Conservation (phyloP, 495 filamentous ascomycete species). For the Lasiosphaeria miniovina region DNA sequence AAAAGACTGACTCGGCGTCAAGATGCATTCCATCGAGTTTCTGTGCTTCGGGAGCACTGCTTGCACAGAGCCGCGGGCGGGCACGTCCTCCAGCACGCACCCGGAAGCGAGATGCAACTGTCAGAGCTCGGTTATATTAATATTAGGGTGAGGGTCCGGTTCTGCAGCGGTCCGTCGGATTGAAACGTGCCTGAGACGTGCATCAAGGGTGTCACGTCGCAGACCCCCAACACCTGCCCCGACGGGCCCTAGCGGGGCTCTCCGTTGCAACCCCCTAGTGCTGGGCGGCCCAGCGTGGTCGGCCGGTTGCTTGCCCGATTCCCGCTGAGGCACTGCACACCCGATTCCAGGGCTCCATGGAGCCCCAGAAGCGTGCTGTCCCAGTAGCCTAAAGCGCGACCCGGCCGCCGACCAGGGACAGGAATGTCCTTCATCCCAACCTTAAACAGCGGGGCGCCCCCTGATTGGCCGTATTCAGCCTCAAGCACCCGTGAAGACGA, state of each 20-base stretch:
- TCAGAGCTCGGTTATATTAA: slow-evolving; percentile 20
- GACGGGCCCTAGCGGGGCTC: slow-evolving; percentile 9
- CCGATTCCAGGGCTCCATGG: no score
- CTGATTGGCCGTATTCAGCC: slow-evolving; percentile 31
- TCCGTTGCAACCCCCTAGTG: background rate
- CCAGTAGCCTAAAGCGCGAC: slow-evolving; percentile 9
- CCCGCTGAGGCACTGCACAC: no score
- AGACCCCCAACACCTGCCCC: slow-evolving; percentile 12
- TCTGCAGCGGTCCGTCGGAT: slow-evolving; percentile 27
- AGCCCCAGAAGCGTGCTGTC: slow-evolving; percentile 5
- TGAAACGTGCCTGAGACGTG: slow-evolving; percentile 36
- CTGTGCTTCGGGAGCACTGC: background rate
- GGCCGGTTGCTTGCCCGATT: no score
- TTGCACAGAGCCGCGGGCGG: background rate
- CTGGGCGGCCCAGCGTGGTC: background rate
- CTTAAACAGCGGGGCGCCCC: slow-evolving; percentile 25
- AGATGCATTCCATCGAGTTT: background rate
- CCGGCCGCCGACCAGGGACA: slow-evolving; percentile 29
- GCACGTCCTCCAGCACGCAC: background rate
- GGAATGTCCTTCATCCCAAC: slow-evolving; percentile 34
- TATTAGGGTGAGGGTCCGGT: slow-evolving; percentile 15
- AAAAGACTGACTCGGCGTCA: background rate
- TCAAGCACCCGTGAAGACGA: slow-evolving; percentile 3
- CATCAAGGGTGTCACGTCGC: slow-evolving; percentile 30
- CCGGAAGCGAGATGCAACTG: slow-evolving; percentile 19